These are phyloP conservation scores for Leccinum subspadiceum DNA, from an alignment of 1,284 basidiomycete species.

Conservation along the genomic window DNA sequence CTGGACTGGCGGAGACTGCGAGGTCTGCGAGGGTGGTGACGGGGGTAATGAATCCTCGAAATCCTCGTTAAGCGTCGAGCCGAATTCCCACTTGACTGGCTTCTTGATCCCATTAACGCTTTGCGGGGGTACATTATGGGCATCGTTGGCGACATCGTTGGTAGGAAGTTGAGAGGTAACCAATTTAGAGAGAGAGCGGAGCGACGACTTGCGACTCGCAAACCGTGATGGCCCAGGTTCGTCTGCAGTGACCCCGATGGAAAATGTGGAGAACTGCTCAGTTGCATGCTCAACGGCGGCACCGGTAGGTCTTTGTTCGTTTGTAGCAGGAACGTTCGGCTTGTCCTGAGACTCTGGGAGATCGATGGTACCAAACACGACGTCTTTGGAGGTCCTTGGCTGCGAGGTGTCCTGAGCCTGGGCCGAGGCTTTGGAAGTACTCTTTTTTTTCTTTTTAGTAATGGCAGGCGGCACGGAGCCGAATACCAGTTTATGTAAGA, in stretches of 20 bases:
- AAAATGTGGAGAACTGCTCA: slow-evolving; percentile 40
- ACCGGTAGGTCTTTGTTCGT: slow-evolving; percentile 25
- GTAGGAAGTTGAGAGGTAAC: slow-evolving; percentile 1
- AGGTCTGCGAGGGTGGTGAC: slow-evolving; percentile 5
- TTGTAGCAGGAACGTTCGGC: background rate
- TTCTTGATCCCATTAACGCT: slow-evolving; percentile 38
- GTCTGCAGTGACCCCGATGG: slow-evolving; percentile 45
- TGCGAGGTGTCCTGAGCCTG: slow-evolving; percentile 12
- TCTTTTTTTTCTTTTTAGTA: slow-evolving; percentile 18
- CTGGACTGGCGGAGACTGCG: background rate
- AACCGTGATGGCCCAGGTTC: slow-evolving; percentile 40
- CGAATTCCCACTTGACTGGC: slow-evolving; percentile 56
- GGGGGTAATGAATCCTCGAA: slow-evolving; percentile 5
- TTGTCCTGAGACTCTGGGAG: slow-evolving; percentile 21
- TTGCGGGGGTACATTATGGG: background rate
- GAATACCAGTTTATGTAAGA: slow-evolving; percentile 17
- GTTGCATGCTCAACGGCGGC: slow-evolving; percentile 17
- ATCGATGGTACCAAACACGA: slow-evolving; percentile 54
- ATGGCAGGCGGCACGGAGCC: slow-evolving; percentile 18
- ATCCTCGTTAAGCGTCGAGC: slow-evolving; percentile 39
- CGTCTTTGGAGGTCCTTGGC: slow-evolving; percentile 16
- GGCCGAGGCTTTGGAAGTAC: slow-evolving; percentile 5
- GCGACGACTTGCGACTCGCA: slow-evolving; percentile 37
- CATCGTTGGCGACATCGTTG: slow-evolving; percentile 6
- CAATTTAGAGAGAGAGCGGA: slow-evolving; percentile 27